phyloP scores from a whole-genome alignment of 2,329 filamentous ascomycete genomes.

The Xylaria sp. region DNA sequence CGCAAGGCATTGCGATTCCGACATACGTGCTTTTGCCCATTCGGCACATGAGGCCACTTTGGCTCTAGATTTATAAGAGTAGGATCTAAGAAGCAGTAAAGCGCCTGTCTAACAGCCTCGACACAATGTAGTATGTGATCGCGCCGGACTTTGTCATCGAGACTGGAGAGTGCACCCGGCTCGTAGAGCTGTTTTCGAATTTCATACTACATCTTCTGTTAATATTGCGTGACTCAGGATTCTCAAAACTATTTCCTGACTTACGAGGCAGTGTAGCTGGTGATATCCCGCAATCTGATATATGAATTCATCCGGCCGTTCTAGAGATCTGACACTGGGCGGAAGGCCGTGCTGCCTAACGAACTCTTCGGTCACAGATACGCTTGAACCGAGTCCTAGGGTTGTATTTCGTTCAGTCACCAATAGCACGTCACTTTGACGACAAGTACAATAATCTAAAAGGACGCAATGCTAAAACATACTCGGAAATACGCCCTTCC shows the following conservation, averaged over 20 bases:
- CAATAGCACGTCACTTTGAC: not conserved
- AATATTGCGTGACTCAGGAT: not conserved
- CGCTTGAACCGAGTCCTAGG: slow-evolving; percentile 4
- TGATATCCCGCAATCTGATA: slow-evolving; percentile 26
- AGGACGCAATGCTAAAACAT: not conserved
- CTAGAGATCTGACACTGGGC: not conserved
- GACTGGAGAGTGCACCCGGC: not conserved
- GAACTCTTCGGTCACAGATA: slow-evolving; percentile 11
- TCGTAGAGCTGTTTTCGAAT: slow-evolving; percentile 23
- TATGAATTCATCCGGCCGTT: not conserved
- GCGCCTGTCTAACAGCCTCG: slow-evolving; percentile 19
- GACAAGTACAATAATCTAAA: not conserved
- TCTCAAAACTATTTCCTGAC: not conserved
- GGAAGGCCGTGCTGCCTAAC: not conserved
- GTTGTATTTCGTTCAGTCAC: not conserved
- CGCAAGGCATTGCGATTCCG: slow-evolving; percentile 24
- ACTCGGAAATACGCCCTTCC: slow-evolving; percentile 19
- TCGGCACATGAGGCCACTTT: slow-evolving; percentile 22
- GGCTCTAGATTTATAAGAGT: slow-evolving; percentile 18
- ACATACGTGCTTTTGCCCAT: slow-evolving; percentile 22
- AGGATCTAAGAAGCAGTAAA: slow-evolving; percentile 23
- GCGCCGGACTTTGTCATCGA: not conserved
- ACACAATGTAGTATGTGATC: slow-evolving; percentile 21
- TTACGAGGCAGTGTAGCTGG: slow-evolving; percentile 20
- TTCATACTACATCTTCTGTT: not conserved